Evolutionary conservation across 306 rosid species (phyloP).

Genomic region (Corylus avellana): DNA sequence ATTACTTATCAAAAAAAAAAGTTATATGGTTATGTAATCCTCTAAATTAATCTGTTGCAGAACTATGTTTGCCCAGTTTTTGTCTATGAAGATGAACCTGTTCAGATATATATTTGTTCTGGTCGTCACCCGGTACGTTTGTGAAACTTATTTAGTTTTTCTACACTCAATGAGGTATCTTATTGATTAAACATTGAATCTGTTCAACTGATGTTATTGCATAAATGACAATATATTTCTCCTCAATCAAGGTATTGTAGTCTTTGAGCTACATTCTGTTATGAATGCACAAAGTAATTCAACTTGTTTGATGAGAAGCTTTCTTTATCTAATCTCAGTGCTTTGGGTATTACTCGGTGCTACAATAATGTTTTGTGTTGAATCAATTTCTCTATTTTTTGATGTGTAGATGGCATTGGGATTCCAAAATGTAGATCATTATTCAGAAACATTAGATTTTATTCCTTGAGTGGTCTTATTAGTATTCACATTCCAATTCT

Average conservation of each 20-base stretch:
- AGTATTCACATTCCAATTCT: background rate
- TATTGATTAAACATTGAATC: background rate
- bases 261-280: background rate
- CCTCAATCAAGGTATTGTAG: background rate
- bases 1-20: too few relatives aligned
- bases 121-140: constrained; percentile 90
- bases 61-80: constrained; percentile 74
- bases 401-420: background rate
- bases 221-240: background rate
- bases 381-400: background rate
- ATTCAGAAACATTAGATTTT: background rate
- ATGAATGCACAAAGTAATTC: background rate
- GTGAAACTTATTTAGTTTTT: constrained; percentile 19
- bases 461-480: background rate
- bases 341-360: background rate
- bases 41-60: constrained; percentile 46
- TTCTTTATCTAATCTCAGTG: background rate
- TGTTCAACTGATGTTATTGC: background rate
- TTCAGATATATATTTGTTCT: constrained; percentile 67
- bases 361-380: background rate
- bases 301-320: background rate
- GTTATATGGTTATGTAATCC: constrained; percentile 6
- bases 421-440: background rate
- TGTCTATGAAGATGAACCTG: constrained; percentile 63
- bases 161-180: background rate